phyloP scores from a whole-genome alignment of 345 rosid species.

The Hevea brasiliensis region DNA sequence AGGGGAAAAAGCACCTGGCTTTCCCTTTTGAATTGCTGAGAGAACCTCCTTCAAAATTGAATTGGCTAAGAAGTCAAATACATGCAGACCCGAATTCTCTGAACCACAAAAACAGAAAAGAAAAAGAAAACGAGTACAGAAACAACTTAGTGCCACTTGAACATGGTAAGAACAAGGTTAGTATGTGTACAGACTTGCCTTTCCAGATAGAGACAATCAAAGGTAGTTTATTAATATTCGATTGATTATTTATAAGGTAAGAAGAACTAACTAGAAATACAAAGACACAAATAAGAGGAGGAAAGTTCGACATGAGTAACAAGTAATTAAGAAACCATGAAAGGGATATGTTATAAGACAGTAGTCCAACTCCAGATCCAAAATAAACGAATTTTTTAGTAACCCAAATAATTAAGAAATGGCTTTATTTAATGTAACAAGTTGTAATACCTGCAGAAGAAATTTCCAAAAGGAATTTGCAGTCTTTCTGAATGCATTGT shows the following conservation, averaged over 20 bases:
- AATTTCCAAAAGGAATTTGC: constrained; percentile 81
- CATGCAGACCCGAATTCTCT: constrained; percentile 97
- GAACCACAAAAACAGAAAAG: constrained; percentile 11
- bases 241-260: background rate
- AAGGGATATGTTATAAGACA: background rate
- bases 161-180: background rate
- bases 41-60: constrained; percentile 92
- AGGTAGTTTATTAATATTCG: background rate
- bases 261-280: background rate
- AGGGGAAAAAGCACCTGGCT: constrained; percentile 94
- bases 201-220: background rate
- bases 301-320: background rate
- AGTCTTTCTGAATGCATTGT: constrained; percentile 60
- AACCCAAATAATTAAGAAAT: background rate
- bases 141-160: background rate
- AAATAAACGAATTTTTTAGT: background rate
- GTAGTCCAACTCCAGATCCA: background rate
- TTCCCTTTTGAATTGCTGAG: constrained; percentile 79
- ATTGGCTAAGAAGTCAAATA: constrained; percentile 91
- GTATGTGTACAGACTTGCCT: background rate
- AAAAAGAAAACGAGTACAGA: background rate
- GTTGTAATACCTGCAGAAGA: constrained; percentile 65
- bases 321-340: background rate
- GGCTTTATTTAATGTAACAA: background rate
- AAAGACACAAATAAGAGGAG: background rate